A percentile compares a stretch with the other conserved stretches of the same genome.
phyloP scores from a whole-genome alignment of 805 yeast genomes.

The Cyberlindnera euphorbiiphila region DNA sequence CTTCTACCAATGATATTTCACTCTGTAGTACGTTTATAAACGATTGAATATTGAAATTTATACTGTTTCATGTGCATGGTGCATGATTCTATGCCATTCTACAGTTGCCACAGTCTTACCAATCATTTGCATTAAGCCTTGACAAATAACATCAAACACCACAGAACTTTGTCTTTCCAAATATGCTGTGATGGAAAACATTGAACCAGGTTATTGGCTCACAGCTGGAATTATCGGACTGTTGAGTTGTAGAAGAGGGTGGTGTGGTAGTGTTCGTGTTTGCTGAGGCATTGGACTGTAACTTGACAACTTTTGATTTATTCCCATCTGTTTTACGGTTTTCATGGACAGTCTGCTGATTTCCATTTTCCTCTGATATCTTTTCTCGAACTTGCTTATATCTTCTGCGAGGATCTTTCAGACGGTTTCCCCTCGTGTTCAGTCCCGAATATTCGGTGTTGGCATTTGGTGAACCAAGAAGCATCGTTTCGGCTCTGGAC shows the following conservation, averaged over 20 bases:
- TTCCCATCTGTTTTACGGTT: too few relatives aligned
- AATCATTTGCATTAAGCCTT: too few relatives aligned
- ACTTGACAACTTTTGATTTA: too few relatives aligned
- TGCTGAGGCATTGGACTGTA: constrained; percentile 6
- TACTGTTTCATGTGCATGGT: too few relatives aligned
- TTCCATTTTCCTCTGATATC: too few relatives aligned
- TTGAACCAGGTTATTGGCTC: constrained; percentile 50
- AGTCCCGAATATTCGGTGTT: background rate
- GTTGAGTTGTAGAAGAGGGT: background rate
- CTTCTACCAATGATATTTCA: too few relatives aligned
- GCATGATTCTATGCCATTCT: too few relatives aligned
- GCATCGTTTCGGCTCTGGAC: constrained; percentile 8
- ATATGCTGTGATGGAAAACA: constrained; percentile 46
- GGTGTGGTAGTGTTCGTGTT: constrained; percentile 3
- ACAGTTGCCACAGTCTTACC: too few relatives aligned
- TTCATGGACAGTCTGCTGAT: constrained; percentile 3
- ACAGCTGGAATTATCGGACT: constrained; percentile 30
- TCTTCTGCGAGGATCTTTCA: constrained; percentile 1
- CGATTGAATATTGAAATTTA: too few relatives aligned
- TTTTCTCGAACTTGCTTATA: background rate
- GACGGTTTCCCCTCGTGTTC: background rate
- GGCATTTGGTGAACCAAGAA: background rate
- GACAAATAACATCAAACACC: constrained; percentile 17
- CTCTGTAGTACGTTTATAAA: too few relatives aligned
- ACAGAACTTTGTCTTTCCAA: constrained; percentile 40